Percentiles rank a stretch among this genome's conserved stretches.
Conservation (phyloP, 1,139 yeast genomes). For the Debaryomyces singareniensis region DNA sequence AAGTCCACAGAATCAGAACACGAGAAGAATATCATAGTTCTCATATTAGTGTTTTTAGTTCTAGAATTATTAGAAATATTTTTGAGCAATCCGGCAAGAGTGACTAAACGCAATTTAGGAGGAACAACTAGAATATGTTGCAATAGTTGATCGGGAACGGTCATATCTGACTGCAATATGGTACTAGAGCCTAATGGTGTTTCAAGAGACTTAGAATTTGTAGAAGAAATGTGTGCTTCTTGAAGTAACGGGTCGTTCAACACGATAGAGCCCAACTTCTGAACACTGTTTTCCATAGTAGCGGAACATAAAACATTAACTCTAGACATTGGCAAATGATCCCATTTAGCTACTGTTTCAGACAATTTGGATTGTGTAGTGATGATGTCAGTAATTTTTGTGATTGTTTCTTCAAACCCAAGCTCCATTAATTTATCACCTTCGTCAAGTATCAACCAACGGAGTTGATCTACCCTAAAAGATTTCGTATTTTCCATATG, state of each 20-base stretch:
- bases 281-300: slow-evolving; percentile 76
- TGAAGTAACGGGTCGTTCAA: slow-evolving; percentile 68
- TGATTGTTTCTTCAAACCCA: slow-evolving; percentile 90
- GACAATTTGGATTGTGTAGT: slow-evolving; percentile 37
- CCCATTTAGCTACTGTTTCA: slow-evolving; percentile 34
- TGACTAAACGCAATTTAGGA: slow-evolving; percentile 81
- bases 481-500: slow-evolving; percentile 82
- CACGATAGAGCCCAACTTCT: slow-evolving; percentile 72
- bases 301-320: slow-evolving; percentile 90
- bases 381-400: slow-evolving; percentile 61
- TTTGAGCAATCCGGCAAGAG: slow-evolving; percentile 62
- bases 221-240: slow-evolving; percentile 12
- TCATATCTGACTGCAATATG: slow-evolving; percentile 1
- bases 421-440: slow-evolving; percentile 93
- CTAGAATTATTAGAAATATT: slow-evolving; percentile 31
- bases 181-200: slow-evolving; percentile 3
- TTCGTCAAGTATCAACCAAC: slow-evolving; percentile 88
- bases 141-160: slow-evolving; percentile 72
- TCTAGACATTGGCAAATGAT: slow-evolving; percentile 60
- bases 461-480: slow-evolving; percentile 61
- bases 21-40: slow-evolving; percentile 82
- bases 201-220: slow-evolving; percentile 31
- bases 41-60: slow-evolving; percentile 13
- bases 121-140: slow-evolving; percentile 82
- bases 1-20: slow-evolving; percentile 95